Conservation (phyloP, 495 filamentous ascomycete genomes). For the Neurospora sp. region DNA sequence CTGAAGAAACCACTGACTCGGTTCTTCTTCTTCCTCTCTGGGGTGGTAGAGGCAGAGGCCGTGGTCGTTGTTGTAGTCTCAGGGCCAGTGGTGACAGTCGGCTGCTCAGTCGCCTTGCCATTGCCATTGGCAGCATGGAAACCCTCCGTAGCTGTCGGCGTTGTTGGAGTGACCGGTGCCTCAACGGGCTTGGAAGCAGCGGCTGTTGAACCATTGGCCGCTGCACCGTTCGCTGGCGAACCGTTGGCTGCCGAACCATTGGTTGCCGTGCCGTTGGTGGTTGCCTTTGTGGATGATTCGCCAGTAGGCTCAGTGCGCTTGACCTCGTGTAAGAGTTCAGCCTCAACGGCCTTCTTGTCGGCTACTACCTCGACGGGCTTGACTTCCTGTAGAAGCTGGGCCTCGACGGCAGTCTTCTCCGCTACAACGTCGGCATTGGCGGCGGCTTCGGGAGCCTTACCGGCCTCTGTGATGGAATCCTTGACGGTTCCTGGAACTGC, state of each 20-base stretch:
- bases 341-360: conserved; percentile 67
- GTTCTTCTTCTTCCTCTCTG: conserved; percentile 49
- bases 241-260: neutral
- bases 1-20: conserved; percentile 47
- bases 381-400: conserved; percentile 49
- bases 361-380: conserved; percentile 43
- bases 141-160: neutral
- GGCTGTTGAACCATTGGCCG: neutral
- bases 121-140: neutral
- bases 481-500: conserved; percentile 64
- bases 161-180: neutral
- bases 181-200: conserved; percentile 3
- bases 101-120: conserved; percentile 10
- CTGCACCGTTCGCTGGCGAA: neutral
- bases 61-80: conserved; percentile 22
- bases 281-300: conserved; percentile 12
- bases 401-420: conserved; percentile 72
- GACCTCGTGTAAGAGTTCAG: conserved; percentile 39
- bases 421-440: conserved; percentile 55
- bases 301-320: conserved; percentile 8
- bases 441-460: conserved; percentile 59
- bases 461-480: conserved; percentile 59
- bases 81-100: conserved; percentile 13
- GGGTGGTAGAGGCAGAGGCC: conserved; percentile 18
- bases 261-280: neutral